Conservation (phyloP, 2,329 filamentous ascomycete species). For the Pseudogymnoascus sp. region DNA sequence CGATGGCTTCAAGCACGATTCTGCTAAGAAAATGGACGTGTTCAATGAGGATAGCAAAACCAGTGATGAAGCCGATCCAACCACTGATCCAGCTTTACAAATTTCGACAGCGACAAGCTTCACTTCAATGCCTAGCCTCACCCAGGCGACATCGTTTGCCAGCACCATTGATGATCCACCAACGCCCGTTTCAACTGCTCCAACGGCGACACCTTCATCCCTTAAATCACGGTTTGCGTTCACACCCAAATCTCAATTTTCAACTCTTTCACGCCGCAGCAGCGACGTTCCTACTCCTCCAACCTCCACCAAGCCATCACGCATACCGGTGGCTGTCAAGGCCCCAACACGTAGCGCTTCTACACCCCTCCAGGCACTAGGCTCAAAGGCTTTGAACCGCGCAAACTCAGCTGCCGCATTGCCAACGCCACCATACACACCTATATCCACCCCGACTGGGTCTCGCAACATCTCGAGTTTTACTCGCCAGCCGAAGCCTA, state of each 20-base stretch:
- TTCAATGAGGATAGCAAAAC: background rate
- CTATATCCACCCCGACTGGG: constrained; percentile 1
- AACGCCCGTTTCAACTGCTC: constrained; percentile 14
- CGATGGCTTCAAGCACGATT: constrained; percentile 15
- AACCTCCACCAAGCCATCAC: constrained; percentile 18
- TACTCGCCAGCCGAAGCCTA: background rate
- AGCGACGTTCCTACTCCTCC: constrained; percentile 15
- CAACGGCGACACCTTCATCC: background rate
- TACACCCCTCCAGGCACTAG: constrained; percentile 28
- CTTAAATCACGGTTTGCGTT: background rate
- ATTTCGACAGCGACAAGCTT: background rate
- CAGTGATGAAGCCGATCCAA: background rate
- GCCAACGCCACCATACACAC: constrained; percentile 23
- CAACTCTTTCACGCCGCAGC: constrained; percentile 12
- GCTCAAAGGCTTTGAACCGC: constrained; percentile 20
- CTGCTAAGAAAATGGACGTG: constrained; percentile 7
- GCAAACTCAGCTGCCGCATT: constrained; percentile 10
- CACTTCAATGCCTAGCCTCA: constrained; percentile 17
- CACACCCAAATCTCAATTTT: background rate
- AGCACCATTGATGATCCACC: constrained; percentile 20
- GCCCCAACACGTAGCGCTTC: constrained; percentile 13
- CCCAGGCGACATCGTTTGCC: constrained; percentile 15
- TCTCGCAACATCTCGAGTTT: background rate
- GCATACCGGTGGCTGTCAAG: constrained; percentile 24
- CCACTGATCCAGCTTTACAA: background rate